These are phyloP conservation scores for Thyridium curvatum DNA, from an alignment of 2,329 filamentous ascomycete species.

Conservation along the genomic window DNA sequence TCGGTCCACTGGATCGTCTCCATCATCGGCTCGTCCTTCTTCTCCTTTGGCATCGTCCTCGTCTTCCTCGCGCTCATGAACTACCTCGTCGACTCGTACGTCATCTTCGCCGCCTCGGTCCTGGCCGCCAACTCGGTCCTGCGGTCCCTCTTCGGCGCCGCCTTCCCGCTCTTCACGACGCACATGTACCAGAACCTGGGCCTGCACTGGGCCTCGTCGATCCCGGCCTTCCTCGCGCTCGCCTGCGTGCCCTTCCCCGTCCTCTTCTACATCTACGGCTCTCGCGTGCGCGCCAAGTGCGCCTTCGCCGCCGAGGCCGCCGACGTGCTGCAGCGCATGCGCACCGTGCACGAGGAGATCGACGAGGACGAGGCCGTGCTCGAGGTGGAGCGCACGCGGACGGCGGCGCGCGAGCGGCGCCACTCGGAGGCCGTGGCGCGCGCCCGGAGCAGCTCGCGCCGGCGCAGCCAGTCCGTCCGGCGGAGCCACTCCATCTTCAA, in stretches of 20 bases:
- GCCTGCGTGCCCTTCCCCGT: constrained; percentile 69
- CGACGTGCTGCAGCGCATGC: constrained; percentile 45
- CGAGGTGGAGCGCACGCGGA: constrained; percentile 9
- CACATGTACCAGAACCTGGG: constrained; percentile 53
- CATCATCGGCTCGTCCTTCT: constrained; percentile 29
- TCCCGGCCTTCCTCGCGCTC: constrained; percentile 69
- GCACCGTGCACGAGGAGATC: constrained; percentile 16
- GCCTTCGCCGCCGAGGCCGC: constrained; percentile 65
- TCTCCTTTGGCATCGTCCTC: constrained; percentile 43
- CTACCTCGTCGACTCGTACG: constrained; percentile 65
- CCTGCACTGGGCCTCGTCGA: constrained; percentile 68
- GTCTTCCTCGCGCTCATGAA: constrained; percentile 62
- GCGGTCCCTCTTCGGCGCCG: constrained; percentile 64
- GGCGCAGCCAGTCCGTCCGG: too few relatives aligned
- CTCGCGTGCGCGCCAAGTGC: constrained; percentile 56
- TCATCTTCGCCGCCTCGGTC: constrained; percentile 70
- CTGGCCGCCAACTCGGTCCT: constrained; percentile 68
- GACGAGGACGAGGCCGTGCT: constrained; percentile 19
- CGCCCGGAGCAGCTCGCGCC: too few relatives aligned
- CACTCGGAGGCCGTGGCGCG: too few relatives aligned
- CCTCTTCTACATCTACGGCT: constrained; percentile 69
- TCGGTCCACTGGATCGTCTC: constrained; percentile 24
- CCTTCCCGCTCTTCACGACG: constrained; percentile 67
- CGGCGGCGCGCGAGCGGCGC: too few relatives aligned
- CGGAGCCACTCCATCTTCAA: too few relatives aligned